These are phyloP conservation scores for Cicer chorassanicum DNA, from an alignment of 306 rosid genomes.

Conservation along the genomic window DNA sequence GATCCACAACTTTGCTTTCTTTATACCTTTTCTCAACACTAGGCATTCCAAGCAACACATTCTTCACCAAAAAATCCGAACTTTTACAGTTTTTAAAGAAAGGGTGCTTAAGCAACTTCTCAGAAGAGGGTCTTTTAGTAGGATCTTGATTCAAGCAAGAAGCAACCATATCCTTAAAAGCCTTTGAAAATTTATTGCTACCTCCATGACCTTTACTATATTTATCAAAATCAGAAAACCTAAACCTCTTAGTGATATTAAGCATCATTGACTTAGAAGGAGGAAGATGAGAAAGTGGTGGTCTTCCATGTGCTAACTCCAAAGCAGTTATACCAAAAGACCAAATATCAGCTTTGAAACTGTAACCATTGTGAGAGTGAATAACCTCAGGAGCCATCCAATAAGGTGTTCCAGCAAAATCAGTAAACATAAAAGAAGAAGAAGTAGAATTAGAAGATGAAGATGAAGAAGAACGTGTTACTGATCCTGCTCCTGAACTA, in stretches of 20 bases:
- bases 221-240: slow-evolving; percentile 59
- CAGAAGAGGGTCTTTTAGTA: slow-evolving; percentile 58
- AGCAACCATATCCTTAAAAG: slow-evolving; percentile 72
- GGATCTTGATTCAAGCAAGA: slow-evolving; percentile 72
- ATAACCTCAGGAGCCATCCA: slow-evolving; percentile 85
- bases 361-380: slow-evolving; percentile 62
- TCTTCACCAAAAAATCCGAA: slow-evolving; percentile 53
- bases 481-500: background rate
- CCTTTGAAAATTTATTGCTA: slow-evolving; percentile 58
- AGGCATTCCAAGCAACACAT: slow-evolving; percentile 56
- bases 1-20: slow-evolving; percentile 35
- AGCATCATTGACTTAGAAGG: slow-evolving; percentile 62
- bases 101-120: slow-evolving; percentile 57
- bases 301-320: slow-evolving; percentile 73
- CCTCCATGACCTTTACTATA: slow-evolving; percentile 33
- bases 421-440: slow-evolving; percentile 50
- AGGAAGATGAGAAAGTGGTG: slow-evolving; percentile 70
- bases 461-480: slow-evolving; percentile 6
- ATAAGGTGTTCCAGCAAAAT: slow-evolving; percentile 63
- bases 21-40: slow-evolving; percentile 64
- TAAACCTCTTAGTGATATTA: slow-evolving; percentile 59
- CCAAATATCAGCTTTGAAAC: slow-evolving; percentile 74
- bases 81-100: slow-evolving; percentile 63
- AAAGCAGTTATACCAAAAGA: slow-evolving; percentile 70
- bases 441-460: slow-evolving; percentile 37